Evolutionary conservation across 2,329 filamentous ascomycete genomes (phyloP), one percentile per base, ranked within the genome.

Genomic region (Microcyclospora pomicola): DNA sequence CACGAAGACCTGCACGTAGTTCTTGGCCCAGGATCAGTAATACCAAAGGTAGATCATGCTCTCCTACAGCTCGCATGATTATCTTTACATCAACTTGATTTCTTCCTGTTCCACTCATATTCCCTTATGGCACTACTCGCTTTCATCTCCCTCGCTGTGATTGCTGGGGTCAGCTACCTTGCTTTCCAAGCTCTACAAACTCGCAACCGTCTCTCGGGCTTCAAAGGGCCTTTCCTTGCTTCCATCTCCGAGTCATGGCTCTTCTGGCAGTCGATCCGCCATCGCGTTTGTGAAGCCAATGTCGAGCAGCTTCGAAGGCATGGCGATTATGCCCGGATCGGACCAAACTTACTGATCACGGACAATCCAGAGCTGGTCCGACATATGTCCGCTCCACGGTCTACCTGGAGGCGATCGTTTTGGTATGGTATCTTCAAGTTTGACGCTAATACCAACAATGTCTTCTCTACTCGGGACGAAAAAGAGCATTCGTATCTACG

Each of bases 401-500:
- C 51, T 9, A 40, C 41, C 27, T 55, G 51, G 50, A 48, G 44
- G 16, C 41, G 51, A 11, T 58, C 57, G 0, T 45, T 44, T 1
- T 72, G 68, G 60, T 73, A 72, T 47, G 56, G 63, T 40, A 65
- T 61, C 4, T 60, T 68, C 39, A 62, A 65, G 11, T 61, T 78
- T 42, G 66, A 76, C 40, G 67, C 69, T 0, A 61, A 67, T n/a
- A 56, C 60, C 4, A 67, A 75, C 47, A 73, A 69, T 38, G 58
- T 75, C 27, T 73, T 76, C 41, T 67, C 62, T 2, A 61, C 69
- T 45, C 63, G 63, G 4, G 59, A 73, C 40, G 67, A 65, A 31
- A 60, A 59, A 5, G 61, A 62, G 31, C 72, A 76, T 43, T 54
- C 61, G 2, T 43, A 46, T 13, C 49, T 67, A 28, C 19, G 19